These are phyloP conservation scores for Orychophragmus violaceus DNA, from an alignment of 345 rosid genomes.

Conservation along the genomic window DNA sequence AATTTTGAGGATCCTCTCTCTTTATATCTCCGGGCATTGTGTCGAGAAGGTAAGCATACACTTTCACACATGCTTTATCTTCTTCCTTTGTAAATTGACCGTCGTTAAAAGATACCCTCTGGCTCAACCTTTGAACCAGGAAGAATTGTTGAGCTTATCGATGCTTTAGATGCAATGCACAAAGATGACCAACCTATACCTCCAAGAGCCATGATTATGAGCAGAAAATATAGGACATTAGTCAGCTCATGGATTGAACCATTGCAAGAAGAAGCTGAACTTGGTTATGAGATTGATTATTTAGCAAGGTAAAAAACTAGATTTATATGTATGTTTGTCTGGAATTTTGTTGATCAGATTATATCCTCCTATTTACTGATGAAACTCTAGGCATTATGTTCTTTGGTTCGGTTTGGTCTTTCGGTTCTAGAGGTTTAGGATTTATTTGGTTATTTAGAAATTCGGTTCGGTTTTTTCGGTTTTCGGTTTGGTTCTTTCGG, in stretches of 20 bases:
- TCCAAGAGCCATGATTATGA: conserved; percentile 86
- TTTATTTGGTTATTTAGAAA: too few relatives aligned
- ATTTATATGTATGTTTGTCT: not conserved
- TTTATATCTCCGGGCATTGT: conserved; percentile 87
- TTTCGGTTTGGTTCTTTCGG: too few relatives aligned
- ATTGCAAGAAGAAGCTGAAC: conserved; percentile 94
- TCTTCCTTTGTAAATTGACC: not conserved
- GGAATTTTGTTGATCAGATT: not conserved
- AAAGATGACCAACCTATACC: conserved; percentile 82
- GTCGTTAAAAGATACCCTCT: not conserved
- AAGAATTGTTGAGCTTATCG: conserved; percentile 77
- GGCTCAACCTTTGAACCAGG: conserved; percentile 51
- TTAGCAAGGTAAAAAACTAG: conserved; percentile 57
- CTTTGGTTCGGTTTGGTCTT: too few relatives aligned
- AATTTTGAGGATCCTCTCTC: conserved; percentile 92
- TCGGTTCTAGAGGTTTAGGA: too few relatives aligned
- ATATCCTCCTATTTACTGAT: not conserved
- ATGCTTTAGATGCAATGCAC: conserved; percentile 85
- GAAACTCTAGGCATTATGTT: too few relatives aligned
- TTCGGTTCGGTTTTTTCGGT: too few relatives aligned
- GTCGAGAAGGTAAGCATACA: conserved; percentile 74
- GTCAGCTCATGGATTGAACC: conserved; percentile 99
- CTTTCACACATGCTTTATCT: not conserved
- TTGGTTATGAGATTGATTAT: conserved; percentile 85
- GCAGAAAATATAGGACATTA: conserved; percentile 84